Percentiles rank a stretch among this genome's conserved stretches.
Conservation (phyloP, 2,329 filamentous ascomycete genomes). For the Hymenoscyphus repandus region DNA sequence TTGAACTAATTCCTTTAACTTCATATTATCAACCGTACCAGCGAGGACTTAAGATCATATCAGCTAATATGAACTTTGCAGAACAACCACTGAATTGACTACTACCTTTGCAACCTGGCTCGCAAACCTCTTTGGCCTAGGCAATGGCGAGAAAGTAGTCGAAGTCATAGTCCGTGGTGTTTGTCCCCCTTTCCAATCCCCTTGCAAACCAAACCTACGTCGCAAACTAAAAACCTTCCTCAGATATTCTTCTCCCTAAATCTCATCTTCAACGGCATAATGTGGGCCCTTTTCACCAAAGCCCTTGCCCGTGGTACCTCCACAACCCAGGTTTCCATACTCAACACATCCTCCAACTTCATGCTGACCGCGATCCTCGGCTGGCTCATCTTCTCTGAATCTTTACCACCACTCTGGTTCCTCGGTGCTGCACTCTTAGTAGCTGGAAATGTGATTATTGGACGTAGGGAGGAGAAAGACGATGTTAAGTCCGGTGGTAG, state of each 20-base stretch:
- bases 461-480: slow-evolving; percentile 44
- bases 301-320: slow-evolving; percentile 70
- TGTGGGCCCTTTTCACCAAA: slow-evolving; percentile 80
- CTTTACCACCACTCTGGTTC: slow-evolving; percentile 71
- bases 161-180: slow-evolving; percentile 47
- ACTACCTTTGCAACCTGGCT: slow-evolving; percentile 43
- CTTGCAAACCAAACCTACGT: neutral
- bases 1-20: no score
- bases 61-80: slow-evolving; percentile 20
- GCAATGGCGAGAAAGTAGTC: slow-evolving; percentile 40
- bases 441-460: slow-evolving; percentile 73
- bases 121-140: slow-evolving; percentile 39
- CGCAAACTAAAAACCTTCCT: neutral
- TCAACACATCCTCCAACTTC: slow-evolving; percentile 81
- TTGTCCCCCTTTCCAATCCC: slow-evolving; percentile 26
- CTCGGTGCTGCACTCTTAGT: slow-evolving; percentile 66
- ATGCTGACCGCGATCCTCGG: slow-evolving; percentile 71
- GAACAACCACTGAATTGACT: slow-evolving; percentile 52
- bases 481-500: slow-evolving; percentile 7
- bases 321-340: slow-evolving; percentile 73
- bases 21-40: no score
- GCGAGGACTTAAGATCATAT: neutral
- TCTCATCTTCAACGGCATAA: slow-evolving; percentile 37
- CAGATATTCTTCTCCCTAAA: slow-evolving; percentile 65
- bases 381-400: slow-evolving; percentile 64